A percentile compares a stretch with the other conserved stretches of the same genome.
These are phyloP conservation scores for Yamadazyma sp. DNA, from an alignment of 805 yeast genomes.

Conservation along the genomic window DNA sequence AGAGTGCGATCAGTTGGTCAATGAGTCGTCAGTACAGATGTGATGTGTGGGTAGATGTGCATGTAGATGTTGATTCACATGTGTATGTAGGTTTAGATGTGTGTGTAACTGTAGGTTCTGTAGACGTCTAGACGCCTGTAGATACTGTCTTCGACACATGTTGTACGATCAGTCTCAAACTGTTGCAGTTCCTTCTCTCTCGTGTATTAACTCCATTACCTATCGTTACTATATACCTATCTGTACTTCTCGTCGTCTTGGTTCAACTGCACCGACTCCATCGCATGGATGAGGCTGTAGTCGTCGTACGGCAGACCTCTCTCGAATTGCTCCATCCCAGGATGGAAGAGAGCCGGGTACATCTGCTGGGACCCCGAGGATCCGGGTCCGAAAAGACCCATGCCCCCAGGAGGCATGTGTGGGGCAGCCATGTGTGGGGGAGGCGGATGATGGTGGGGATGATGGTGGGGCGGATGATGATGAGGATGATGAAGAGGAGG, in stretches of 20 bases:
- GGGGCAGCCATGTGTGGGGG: constrained; percentile 4
- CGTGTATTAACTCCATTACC: too few relatives aligned
- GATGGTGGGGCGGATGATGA: not conserved
- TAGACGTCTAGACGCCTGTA: too few relatives aligned
- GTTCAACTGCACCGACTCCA: constrained; percentile 6
- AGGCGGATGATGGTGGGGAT: constrained; percentile 1
- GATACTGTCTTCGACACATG: too few relatives aligned
- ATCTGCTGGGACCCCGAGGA: not conserved
- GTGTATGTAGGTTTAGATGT: too few relatives aligned
- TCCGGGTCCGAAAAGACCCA: constrained; percentile 3
- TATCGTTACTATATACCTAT: too few relatives aligned
- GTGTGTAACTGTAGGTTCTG: too few relatives aligned
- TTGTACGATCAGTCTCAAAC: too few relatives aligned
- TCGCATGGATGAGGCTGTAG: constrained; percentile 4
- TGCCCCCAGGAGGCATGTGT: constrained; percentile 6
- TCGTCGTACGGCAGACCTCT: not conserved
- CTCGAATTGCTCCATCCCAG: not conserved
- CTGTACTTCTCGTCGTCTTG: constrained; percentile 1
- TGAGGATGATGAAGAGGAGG: constrained; percentile 11
- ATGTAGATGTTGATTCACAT: too few relatives aligned
- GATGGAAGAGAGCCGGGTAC: not conserved
- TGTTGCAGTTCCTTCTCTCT: too few relatives aligned
- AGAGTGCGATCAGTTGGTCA: too few relatives aligned
- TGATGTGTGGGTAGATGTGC: too few relatives aligned
- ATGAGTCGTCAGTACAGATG: too few relatives aligned